Evolutionary conservation across 257 asterid genomes (phyloP), one percentile per base, ranked within the genome.

Genomic region (Capsicum baccatum): DNA sequence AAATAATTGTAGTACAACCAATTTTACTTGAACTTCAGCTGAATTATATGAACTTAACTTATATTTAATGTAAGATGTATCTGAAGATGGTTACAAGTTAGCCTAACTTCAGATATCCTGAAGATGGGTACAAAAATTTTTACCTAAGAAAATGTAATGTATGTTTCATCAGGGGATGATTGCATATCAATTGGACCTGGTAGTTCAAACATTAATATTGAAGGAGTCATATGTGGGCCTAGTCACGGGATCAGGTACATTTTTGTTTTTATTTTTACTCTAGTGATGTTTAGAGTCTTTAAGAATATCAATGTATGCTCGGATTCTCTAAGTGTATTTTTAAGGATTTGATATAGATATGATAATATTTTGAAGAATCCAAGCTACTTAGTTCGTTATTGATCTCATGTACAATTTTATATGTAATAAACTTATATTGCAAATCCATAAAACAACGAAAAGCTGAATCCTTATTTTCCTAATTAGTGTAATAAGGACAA

Each of bases 161-260:
- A 9, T 66, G 21, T 33, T 16, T 69, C 33, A 79, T 74, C 88
- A 96, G 99, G 99, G 56, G 99, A 96, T 83, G 99, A 96, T 79
- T 96, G 98, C 89, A 94, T 94, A 79, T 96, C 99, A 37, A 94
- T 96, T 17, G 99, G 99, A 8, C 86, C 97, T 4, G 99, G 99
- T 6, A 92, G 99, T 83, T 85, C 97, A 19, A 95, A 96, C 86
- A 97, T 96, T 6, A 91, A 96, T 54, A 94, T 96, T 9, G 97
- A 94, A 70, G 92, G 89, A 11, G 95, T 96, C 74, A 92, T 94
- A 16, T 96, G 99, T 86, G 99, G 99, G 80, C 99, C 99, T 21
- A 92, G 98, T 91, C 99, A 96, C 79, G 98, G 98, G 78, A 94
- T 96, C 91, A 95, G 99, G 99, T 95, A 84, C 73, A 3, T 85